Evolutionary conservation across 78 protist species (phyloP).

Genomic region (Dictyostelium capitatum): DNA sequence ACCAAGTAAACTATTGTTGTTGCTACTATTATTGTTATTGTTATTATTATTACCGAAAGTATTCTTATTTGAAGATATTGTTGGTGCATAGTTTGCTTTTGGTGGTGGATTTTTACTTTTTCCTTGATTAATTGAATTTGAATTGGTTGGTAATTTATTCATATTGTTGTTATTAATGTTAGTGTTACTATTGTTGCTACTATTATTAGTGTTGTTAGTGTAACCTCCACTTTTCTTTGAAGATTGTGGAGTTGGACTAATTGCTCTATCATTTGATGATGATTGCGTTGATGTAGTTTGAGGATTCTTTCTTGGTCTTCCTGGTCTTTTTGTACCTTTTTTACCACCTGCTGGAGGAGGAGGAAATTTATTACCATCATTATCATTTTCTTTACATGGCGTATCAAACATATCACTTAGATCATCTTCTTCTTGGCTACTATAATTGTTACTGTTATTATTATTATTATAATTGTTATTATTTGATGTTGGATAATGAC

Average conservation of each 20-base stretch:
- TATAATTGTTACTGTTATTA: background rate
- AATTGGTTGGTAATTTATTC: background rate
- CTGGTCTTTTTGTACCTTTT: background rate
- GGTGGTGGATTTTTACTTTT: background rate
- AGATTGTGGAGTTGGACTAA: background rate
- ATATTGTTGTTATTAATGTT: background rate
- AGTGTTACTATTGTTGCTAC: background rate
- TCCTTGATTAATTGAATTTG: background rate
- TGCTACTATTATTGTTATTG: background rate
- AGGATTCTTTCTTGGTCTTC: conserved; percentile 24
- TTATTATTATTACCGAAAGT: background rate
- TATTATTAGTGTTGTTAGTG: background rate
- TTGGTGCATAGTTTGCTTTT: background rate
- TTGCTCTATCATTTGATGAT: background rate
- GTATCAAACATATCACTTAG: background rate
- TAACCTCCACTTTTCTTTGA: background rate
- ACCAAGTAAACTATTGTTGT: background rate
- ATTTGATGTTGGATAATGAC: background rate
- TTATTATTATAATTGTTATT: background rate
- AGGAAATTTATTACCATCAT: conserved; percentile 2
- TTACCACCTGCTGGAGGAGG: conserved; percentile 12
- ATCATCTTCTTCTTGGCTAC: conserved; percentile 15
- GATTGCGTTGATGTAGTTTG: background rate
- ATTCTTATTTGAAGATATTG: background rate
- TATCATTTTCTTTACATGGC: background rate